phyloP scores from a whole-genome alignment of 768 basidiomycete species.

The Auriscalpium vulgare region DNA sequence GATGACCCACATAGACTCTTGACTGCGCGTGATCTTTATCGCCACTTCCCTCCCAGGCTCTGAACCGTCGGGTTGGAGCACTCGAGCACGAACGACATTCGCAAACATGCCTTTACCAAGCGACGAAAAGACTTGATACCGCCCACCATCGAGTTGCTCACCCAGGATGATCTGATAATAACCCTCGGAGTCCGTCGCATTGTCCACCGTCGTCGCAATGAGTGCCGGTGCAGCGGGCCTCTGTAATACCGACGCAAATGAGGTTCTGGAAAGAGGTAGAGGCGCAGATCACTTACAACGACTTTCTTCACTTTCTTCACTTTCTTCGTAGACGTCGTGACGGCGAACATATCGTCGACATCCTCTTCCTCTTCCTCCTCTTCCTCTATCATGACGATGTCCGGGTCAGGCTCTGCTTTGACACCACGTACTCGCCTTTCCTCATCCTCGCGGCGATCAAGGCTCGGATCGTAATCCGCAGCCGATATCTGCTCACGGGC shows the following conservation, averaged over 20 bases:
- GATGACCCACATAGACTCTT: slow-evolving; percentile 85
- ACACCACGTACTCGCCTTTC: slow-evolving; percentile 52
- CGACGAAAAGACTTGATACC: slow-evolving; percentile 90
- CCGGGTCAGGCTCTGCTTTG: slow-evolving; percentile 28
- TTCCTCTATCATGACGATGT: slow-evolving; percentile 44
- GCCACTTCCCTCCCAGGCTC: slow-evolving; percentile 74
- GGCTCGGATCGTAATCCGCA: slow-evolving; percentile 84
- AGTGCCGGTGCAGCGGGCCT: slow-evolving; percentile 50
- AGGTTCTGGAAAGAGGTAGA: neutral
- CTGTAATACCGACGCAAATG: slow-evolving; percentile 19
- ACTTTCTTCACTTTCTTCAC: slow-evolving; percentile 53
- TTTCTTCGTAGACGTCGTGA: slow-evolving; percentile 45
- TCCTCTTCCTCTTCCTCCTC: slow-evolving; percentile 72
- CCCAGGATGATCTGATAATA: slow-evolving; percentile 94
- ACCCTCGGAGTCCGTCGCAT: slow-evolving; percentile 89
- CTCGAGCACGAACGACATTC: slow-evolving; percentile 85
- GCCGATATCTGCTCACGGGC: slow-evolving; percentile 71
- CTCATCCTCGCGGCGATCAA: slow-evolving; percentile 82
- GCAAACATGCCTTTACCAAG: slow-evolving; percentile 99
- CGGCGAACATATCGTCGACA: slow-evolving; percentile 93
- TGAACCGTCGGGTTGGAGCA: slow-evolving; percentile 55
- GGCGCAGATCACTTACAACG: slow-evolving; percentile 33
- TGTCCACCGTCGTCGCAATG: slow-evolving; percentile 76
- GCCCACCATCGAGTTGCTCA: slow-evolving; percentile 85
- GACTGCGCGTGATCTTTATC: slow-evolving; percentile 92